These are phyloP conservation scores for Glomus cerebriforme DNA, from an alignment of 192 early-diverging fungal species.

Conservation along the genomic window DNA sequence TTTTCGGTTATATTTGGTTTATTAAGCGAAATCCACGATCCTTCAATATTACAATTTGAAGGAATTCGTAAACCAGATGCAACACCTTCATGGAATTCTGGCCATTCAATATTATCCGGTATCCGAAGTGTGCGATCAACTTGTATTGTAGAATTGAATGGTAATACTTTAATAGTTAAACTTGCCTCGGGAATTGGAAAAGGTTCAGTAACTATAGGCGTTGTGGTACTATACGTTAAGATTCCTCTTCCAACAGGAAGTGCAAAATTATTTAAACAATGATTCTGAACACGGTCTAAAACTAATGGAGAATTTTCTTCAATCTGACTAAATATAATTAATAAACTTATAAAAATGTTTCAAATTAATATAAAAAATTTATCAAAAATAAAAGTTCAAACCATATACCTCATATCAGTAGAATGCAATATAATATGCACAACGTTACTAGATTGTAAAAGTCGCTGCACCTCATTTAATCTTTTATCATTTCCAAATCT, in stretches of 20 bases:
- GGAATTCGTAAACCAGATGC: constrained; percentile 73
- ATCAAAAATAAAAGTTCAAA: background rate
- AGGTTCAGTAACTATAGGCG: constrained; percentile 54
- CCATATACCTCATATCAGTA: constrained; percentile 31
- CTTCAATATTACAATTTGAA: constrained; percentile 51
- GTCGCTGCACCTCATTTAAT: constrained; percentile 52
- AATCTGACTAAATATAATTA: background rate
- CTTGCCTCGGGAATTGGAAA: constrained; percentile 59
- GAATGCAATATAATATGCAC: constrained; percentile 32
- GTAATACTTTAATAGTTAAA: constrained; percentile 66
- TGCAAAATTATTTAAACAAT: constrained; percentile 58
- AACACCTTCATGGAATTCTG: constrained; percentile 88
- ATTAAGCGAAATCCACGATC: constrained; percentile 84
- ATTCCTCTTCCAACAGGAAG: constrained; percentile 68
- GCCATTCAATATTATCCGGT: constrained; percentile 67
- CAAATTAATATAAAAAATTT: background rate
- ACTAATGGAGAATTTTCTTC: constrained; percentile 21
- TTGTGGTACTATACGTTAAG: constrained; percentile 64
- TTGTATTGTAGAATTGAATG: constrained; percentile 57
- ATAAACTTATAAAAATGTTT: background rate
- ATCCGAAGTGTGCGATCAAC: constrained; percentile 46
- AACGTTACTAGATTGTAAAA: constrained; percentile 48
- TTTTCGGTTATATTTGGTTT: constrained; percentile 54
- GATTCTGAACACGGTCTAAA: constrained; percentile 19
- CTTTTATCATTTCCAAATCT: constrained; percentile 58